A percentile compares a stretch with the other conserved stretches of the same genome.
Conservation (phyloP, 108 stramenopile genomes). For the Pseudonitzschia multistriata region DNA sequence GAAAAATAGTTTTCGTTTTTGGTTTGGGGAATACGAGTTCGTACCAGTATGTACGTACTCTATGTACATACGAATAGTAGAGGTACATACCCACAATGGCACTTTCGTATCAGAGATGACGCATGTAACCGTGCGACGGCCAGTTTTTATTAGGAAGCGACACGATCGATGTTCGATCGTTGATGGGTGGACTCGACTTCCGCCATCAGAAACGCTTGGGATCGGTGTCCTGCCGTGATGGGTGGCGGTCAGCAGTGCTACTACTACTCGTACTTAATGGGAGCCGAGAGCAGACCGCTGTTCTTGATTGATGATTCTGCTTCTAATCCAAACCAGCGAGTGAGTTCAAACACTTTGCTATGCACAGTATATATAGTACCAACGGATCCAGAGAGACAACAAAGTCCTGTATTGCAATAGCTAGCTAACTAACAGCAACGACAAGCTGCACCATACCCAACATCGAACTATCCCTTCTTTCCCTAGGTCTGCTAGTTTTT, state of each 20-base stretch:
- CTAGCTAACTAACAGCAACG: not conserved
- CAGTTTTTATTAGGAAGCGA: not conserved
- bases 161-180: not conserved
- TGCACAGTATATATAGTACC: not conserved
- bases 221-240: not conserved
- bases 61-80: too few relatives aligned
- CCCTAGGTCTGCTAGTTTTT: not conserved
- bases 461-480: not conserved
- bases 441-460: not conserved
- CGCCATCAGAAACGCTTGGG: not conserved
- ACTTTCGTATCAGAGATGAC: slow-evolving; percentile 8
- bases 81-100: not conserved
- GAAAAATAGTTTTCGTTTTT: not conserved
- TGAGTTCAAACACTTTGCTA: not conserved
- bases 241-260: slow-evolving; percentile 2
- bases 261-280: not conserved
- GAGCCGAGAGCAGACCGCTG: not conserved
- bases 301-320: not conserved
- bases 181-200: slow-evolving; percentile 1
- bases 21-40: not conserved
- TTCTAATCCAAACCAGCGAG: not conserved
- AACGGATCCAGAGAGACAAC: not conserved
- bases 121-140: not conserved
- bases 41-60: too few relatives aligned
- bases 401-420: not conserved